These are phyloP conservation scores for Candida hispaniensis DNA, from an alignment of 805 yeast genomes.

Conservation along the genomic window DNA sequence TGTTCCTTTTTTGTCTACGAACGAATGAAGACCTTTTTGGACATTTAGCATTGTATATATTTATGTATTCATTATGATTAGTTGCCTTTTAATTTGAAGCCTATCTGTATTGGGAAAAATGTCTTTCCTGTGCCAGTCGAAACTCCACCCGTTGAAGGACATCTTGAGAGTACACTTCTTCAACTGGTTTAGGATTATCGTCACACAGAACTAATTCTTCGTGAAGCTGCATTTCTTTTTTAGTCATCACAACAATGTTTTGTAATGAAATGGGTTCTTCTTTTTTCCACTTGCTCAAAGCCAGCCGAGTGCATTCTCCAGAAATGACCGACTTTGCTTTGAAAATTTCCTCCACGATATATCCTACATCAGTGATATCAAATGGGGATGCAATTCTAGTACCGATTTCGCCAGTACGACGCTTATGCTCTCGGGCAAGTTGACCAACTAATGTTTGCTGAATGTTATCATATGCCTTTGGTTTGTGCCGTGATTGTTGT, in stretches of 20 bases:
- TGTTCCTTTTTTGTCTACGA: slow-evolving; percentile 94
- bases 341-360: slow-evolving; percentile 82
- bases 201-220: slow-evolving; percentile 53
- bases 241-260: slow-evolving; percentile 79
- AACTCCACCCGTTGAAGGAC: slow-evolving; percentile 41
- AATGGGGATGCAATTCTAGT: slow-evolving; percentile 60
- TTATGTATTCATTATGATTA: too few species aligned
- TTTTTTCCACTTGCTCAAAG: slow-evolving; percentile 81
- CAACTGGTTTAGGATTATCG: slow-evolving; percentile 49
- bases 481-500: slow-evolving; percentile 59
- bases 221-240: slow-evolving; percentile 73
- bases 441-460: slow-evolving; percentile 81
- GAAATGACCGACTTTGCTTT: slow-evolving; percentile 87
- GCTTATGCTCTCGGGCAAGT: slow-evolving; percentile 34
- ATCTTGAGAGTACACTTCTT: slow-evolving; percentile 52
- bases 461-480: slow-evolving; percentile 73
- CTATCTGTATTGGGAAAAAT: slow-evolving; percentile 7
- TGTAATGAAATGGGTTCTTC: slow-evolving; percentile 50
- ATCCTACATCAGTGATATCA: slow-evolving; percentile 55
- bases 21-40: slow-evolving; percentile 59
- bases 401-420: slow-evolving; percentile 48
- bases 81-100: too few species aligned
- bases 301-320: slow-evolving; percentile 66
- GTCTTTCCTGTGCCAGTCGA: slow-evolving; percentile 14
- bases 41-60: slow-evolving; percentile 33